Base-by-base conservation (phyloP, 352 stramenopile species). In the Globisporangium middletonii region DNA sequence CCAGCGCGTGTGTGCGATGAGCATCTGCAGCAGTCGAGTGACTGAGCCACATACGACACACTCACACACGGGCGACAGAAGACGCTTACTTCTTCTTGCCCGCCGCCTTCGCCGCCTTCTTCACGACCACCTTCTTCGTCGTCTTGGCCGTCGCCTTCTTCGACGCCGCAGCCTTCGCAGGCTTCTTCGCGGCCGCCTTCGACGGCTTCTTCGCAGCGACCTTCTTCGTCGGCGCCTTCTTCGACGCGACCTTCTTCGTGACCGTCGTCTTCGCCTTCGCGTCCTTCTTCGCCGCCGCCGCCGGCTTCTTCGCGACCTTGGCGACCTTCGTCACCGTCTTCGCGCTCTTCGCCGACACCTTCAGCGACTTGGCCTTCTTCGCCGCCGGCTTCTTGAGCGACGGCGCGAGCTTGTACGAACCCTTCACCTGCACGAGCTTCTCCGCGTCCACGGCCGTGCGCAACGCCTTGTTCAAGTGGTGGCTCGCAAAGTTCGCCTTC, bases 391-490 rank as follows among this genome's bases (percentile, higher is more conserved):
- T 90, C 51, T 85, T 83, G 15, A 89, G 64, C 60, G 80, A 72
- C 0, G 83, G 58, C 11, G 79, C 77, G 44, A 92, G 57, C 71
- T 92, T 92, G 79, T 88, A 92, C 65, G 76, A 89, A 38, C 80
- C 83, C 78, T 94, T 94, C 38, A 83, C 58, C 68, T 91, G 80
- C 53, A 98, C 80, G 11, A 98, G 71, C 66, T 94, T 93, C 51
- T 88, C 92, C 15, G 62, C 62, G 2, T 94, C 85, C 15, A 98
- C 89, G 13, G 71, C 90, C 44, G 81, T 89, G 69, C 95, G 92
- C 26, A 98, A 77, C 1, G 89, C 88, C 65, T 94, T 89, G 73
- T 92, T 95, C 60, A 96, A 60, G 53, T 89, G 82, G 73, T 94
- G 86, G 63, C 69, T 79, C 50, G 69, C 66, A 55, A 86, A 94